Base-by-base conservation (phyloP, 2,329 filamentous ascomycete genomes). In the Pseudogymnoascus sp. region DNA sequence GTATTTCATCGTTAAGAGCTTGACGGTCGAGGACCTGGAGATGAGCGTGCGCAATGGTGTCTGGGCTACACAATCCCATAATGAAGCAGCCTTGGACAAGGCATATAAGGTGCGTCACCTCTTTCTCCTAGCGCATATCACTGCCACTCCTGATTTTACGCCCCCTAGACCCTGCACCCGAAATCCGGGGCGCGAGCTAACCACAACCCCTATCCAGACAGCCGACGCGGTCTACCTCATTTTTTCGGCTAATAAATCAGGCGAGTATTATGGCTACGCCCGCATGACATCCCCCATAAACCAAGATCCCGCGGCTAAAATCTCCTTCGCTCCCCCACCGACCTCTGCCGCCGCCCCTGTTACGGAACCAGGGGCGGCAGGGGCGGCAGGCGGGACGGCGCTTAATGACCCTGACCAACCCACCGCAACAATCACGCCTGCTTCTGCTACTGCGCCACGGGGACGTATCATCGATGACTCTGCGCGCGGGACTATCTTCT, bases 211-310 rank as follows among this genome's bases (percentile, higher is more conserved):
- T 18, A 59, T 61, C 63, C 65, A 96, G 92, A 79, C 81, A 8
- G 85, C 87, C 12, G 90, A 96, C 62, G 90, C 89, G 70, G 93
- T 97, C 1, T 97, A 93, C 71, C 80, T 97, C 31, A 85, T 97
- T 12, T 97, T 97, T 74, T 97, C 93, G 1, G 93, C 93, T 11
- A 97, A 97, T 75, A 97, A 97, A 72, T 97, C 93, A 0, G 93
- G 93, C 11, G 93, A 97, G 75, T 97, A 97, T 72, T 97, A 95
- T 76, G 93, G 93, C 18, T 97, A 96, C 72, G 93, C 93, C 18
- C 86, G 89, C 38, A 97, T 97, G 93, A 79, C 82, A 8, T 96
- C 93, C 21, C 80, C 86, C 3, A 96, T 97, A 70, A 87, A 89
- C 68, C 84, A 93, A 62, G 89, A 96, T 68, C 86, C 88, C 9